phyloP scores from a whole-genome alignment of 2,329 filamentous ascomycete species.

The Fusarium sp. region DNA sequence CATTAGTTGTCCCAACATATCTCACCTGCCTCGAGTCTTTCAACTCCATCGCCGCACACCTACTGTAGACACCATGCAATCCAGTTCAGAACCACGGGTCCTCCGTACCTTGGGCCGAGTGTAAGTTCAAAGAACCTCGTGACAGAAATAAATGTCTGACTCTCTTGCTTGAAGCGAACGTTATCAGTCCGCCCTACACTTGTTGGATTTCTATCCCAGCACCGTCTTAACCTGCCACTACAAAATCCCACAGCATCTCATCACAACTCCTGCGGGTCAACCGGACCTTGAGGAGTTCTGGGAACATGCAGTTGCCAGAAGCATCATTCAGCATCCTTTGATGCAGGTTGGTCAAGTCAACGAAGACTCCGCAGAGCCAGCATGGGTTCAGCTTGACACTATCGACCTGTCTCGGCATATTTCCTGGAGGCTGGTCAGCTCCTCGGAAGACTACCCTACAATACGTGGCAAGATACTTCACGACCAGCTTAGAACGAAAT shows the following conservation, averaged over 20 bases:
- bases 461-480: background rate
- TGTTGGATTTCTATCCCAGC: background rate
- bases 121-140: background rate
- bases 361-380: slow-evolving; percentile 21
- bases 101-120: background rate
- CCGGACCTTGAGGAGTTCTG: background rate
- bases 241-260: background rate
- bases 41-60: background rate
- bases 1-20: background rate
- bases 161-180: background rate
- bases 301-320: slow-evolving; percentile 19
- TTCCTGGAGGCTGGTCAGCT: slow-evolving; percentile 22
- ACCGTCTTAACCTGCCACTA: slow-evolving; percentile 26
- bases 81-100: background rate
- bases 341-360: slow-evolving; percentile 37
- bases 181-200: background rate
- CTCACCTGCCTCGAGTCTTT: background rate
- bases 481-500: slow-evolving; percentile 21
- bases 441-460: background rate
- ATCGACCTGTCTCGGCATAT: slow-evolving; percentile 37
- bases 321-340: slow-evolving; percentile 29
- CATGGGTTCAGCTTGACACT: slow-evolving; percentile 20
- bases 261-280: background rate
- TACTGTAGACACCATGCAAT: background rate
- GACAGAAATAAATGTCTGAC: background rate